Conservation (phyloP, 1,284 basidiomycete genomes). For the Somion occarium region DNA sequence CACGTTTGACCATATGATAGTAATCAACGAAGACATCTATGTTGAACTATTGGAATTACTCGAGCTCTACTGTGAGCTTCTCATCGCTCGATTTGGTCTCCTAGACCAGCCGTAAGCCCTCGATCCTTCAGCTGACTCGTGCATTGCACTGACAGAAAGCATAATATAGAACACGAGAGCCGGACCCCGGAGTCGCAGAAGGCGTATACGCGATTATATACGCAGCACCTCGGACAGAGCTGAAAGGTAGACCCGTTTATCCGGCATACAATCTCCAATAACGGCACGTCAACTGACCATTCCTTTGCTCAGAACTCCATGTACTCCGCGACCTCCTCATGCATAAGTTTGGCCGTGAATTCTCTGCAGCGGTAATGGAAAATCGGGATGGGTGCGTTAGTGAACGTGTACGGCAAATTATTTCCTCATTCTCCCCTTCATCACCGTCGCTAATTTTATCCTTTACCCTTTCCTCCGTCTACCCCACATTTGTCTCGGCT, state of each 20-base stretch:
- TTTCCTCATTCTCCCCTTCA: conserved; percentile 7
- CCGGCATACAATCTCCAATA: background rate
- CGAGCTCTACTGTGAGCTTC: conserved; percentile 89
- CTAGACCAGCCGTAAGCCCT: conserved; percentile 75
- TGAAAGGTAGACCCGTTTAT: conserved; percentile 61
- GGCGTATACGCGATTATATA: conserved; percentile 81
- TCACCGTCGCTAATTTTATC: background rate
- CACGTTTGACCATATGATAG: conserved; percentile 27
- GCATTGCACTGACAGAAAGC: background rate
- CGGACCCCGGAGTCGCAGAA: conserved; percentile 78
- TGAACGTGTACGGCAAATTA: conserved; percentile 54
- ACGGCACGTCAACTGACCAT: conserved; percentile 3
- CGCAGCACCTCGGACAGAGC: conserved; percentile 86
- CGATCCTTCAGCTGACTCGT: conserved; percentile 7
- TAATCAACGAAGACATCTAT: conserved; percentile 84
- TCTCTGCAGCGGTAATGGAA: conserved; percentile 75
- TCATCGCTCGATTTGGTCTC: conserved; percentile 90
- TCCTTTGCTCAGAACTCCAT: conserved; percentile 66
- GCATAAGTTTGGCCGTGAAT: conserved; percentile 90
- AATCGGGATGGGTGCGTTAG: conserved; percentile 78
- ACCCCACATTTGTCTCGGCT: background rate
- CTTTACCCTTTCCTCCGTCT: background rate
- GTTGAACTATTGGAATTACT: conserved; percentile 87
- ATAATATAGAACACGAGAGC: conserved; percentile 72
- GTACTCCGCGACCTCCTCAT: conserved; percentile 89